Conservation (phyloP, 148 eudicot species). For the Amaranthus hypochondriacus region DNA sequence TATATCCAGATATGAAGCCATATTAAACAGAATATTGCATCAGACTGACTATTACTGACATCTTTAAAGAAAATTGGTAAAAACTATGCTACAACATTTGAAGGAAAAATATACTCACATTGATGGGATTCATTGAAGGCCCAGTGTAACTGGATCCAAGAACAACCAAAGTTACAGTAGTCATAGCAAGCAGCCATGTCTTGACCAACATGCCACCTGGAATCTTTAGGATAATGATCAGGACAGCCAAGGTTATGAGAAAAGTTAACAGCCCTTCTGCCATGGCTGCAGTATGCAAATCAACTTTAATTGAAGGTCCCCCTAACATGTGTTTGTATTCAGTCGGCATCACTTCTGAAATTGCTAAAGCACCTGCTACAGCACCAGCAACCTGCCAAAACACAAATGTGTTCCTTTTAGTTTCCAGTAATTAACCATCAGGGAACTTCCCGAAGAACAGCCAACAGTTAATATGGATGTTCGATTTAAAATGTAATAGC, state of each 20-base stretch:
- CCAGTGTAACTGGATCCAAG: slow-evolving; percentile 75
- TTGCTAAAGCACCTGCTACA: slow-evolving; percentile 69
- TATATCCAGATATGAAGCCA: background rate
- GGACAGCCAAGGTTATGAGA: slow-evolving; percentile 58
- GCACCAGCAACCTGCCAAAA: slow-evolving; percentile 75
- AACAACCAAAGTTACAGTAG: slow-evolving; percentile 63
- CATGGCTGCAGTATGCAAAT: slow-evolving; percentile 77
- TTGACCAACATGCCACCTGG: slow-evolving; percentile 49
- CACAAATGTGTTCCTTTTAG: background rate
- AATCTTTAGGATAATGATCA: slow-evolving; percentile 56
- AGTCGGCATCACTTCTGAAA: slow-evolving; percentile 65
- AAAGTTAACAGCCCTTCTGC: slow-evolving; percentile 85
- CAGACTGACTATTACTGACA: background rate
- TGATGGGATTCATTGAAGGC: slow-evolving; percentile 93
- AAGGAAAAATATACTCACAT: slow-evolving; percentile 46
- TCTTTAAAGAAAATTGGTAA: background rate
- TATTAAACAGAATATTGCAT: background rate
- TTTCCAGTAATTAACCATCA: background rate
- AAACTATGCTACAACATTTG: background rate
- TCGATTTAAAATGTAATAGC: background rate
- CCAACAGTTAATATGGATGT: background rate
- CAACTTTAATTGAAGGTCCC: slow-evolving; percentile 82
- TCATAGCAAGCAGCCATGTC: slow-evolving; percentile 65
- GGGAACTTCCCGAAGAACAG: background rate
- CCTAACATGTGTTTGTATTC: slow-evolving; percentile 75